Evolutionary conservation across 352 stramenopile genomes (phyloP).

Genomic region (Pythium folliculosum): DNA sequence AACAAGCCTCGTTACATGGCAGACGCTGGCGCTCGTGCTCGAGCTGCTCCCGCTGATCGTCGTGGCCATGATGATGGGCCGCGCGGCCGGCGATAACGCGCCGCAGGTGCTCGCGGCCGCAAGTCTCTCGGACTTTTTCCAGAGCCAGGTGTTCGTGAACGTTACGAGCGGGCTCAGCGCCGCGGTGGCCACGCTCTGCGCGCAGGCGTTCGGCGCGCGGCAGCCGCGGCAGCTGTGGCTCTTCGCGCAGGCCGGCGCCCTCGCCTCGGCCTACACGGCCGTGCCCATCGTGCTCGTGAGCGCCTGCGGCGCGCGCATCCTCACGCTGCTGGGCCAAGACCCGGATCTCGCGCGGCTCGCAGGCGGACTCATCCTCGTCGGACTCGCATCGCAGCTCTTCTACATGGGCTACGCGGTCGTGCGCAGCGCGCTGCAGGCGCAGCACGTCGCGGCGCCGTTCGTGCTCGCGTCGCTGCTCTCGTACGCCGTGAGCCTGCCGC

Average conservation of each 20-base stretch:
- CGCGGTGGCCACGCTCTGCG: constrained; percentile 62
- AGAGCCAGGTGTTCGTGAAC: constrained; percentile 48
- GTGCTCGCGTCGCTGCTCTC: constrained; percentile 41
- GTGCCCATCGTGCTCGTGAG: constrained; percentile 39
- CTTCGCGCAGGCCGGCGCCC: constrained; percentile 50
- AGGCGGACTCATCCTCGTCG: constrained; percentile 40
- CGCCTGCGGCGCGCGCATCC: constrained; percentile 41
- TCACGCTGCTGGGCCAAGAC: constrained; percentile 54
- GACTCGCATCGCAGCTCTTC: constrained; percentile 39
- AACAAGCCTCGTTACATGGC: neutral
- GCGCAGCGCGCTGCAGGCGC: constrained; percentile 56
- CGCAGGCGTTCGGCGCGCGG: constrained; percentile 57
- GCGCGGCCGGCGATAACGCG: constrained; percentile 40
- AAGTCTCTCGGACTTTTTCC: constrained; percentile 47
- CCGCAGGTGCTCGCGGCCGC: constrained; percentile 56
- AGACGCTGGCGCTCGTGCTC: constrained; percentile 49
- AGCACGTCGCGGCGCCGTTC: constrained; percentile 68
- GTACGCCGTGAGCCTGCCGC: constrained; percentile 40
- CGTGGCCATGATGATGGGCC: constrained; percentile 67
- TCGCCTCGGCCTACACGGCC: constrained; percentile 42
- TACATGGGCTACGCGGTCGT: constrained; percentile 54
- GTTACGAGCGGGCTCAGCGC: constrained; percentile 54
- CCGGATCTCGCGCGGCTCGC: constrained; percentile 47
- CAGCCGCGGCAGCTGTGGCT: constrained; percentile 57
- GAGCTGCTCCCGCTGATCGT: constrained; percentile 51